phyloP scores from a whole-genome alignment of 31 red algal species.

The Odonthalia washingtoniensis region DNA sequence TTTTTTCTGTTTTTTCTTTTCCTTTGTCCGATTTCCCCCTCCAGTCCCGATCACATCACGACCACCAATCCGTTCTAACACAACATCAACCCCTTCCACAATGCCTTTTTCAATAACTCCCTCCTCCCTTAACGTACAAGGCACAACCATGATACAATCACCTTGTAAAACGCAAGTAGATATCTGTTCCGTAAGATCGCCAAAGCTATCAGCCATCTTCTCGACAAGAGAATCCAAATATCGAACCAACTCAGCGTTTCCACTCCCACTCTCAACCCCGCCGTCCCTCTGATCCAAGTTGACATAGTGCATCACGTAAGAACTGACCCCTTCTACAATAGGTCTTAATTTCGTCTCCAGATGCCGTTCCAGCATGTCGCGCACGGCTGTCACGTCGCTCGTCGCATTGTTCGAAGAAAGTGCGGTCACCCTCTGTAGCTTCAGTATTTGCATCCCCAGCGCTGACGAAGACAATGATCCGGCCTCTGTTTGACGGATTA shows the following conservation, averaged over 20 bases:
- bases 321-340: slow-evolving; percentile 32
- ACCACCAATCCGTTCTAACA: background rate
- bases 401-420: slow-evolving; percentile 23
- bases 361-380: slow-evolving; percentile 24
- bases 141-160: background rate
- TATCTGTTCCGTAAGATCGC: background rate
- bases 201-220: slow-evolving; percentile 15
- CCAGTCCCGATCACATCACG: slow-evolving; percentile 6
- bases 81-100: slow-evolving; percentile 26
- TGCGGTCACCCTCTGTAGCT: slow-evolving; percentile 33
- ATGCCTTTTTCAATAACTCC: slow-evolving; percentile 25
- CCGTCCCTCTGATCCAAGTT: slow-evolving; percentile 15
- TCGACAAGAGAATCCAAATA: slow-evolving; percentile 12
- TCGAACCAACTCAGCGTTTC: slow-evolving; percentile 12
- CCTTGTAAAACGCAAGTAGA: slow-evolving; percentile 7
- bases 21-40: background rate
- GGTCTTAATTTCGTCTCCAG: slow-evolving; percentile 11
- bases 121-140: background rate
- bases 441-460: slow-evolving; percentile 15
- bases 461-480: background rate
- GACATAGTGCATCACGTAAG: slow-evolving; percentile 26
- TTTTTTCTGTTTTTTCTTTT: background rate
- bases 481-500: slow-evolving; percentile 30
- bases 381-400: slow-evolving; percentile 18
- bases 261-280: slow-evolving; percentile 3